Base-by-base conservation (phyloP, 2,329 filamentous ascomycete species). In the Microsporum audouinii region DNA sequence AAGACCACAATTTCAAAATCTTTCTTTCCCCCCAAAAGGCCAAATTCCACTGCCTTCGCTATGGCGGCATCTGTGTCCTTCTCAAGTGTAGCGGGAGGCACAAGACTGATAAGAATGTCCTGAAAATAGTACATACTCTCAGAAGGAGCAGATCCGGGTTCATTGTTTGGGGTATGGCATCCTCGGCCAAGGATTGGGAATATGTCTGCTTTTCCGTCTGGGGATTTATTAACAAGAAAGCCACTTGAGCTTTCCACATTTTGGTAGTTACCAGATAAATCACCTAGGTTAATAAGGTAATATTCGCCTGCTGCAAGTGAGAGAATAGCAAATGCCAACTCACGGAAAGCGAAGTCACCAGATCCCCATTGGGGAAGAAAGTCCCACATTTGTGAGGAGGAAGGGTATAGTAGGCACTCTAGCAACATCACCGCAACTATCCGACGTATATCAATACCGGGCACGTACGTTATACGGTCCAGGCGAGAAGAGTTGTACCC, bases 311-410 rank as follows among this genome's bases (percentile, higher is more conserved):
- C 57, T 27, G 57, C 57, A n/a, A 58, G 38, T 29, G 36, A 58
- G n/a, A 58, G 39, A 31, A 58, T 38, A 33, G 57, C 57, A 45
- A 58, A 58, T 2, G 57, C 57, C 29, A 58, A 4, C 7, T 58
- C 57, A 10, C 31, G 36, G 14, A 58, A 58, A n/a, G 57, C 57
- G 29, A 58, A 58, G 39, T 41, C 34, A 6, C 23, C 23, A 58
- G n/a, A 23, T 17, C 38, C 39, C 57, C 53, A 56, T 56, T 56
- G 53, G 36, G 53, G 14, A 38, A 38, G 14, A 39, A 17, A 56
- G 6, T 56, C 33, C 31, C 53, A 39, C 6, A 36, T 6, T 1
- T 10, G 31, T 36, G 36, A 56, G n/a, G 8, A 8, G 17, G 23
- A 36, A 23, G 53, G 53, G 8, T 36, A 8, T 17, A 56, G 36